Evolutionary conservation across 225 moss, liverwort and hornwort species (phyloP).

Genomic region (Climacium dendroides): DNA sequence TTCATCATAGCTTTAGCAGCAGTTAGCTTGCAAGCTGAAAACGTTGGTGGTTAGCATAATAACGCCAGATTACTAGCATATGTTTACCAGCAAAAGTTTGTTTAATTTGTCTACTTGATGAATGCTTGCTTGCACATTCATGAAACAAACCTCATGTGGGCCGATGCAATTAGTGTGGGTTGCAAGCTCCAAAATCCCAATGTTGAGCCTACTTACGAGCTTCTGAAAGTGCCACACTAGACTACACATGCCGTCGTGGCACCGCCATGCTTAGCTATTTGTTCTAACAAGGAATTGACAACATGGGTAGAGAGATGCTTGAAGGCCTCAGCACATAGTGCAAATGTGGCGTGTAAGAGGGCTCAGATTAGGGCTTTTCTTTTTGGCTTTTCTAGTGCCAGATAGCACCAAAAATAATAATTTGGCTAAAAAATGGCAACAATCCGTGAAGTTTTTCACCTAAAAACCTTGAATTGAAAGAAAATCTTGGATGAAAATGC

Average conservation of each 20-base stretch:
- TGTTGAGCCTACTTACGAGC: background rate
- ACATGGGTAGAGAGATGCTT: background rate
- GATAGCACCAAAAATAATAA: too few relatives aligned
- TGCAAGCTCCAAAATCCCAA: background rate
- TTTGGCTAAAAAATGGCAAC: too few relatives aligned
- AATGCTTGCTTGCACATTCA: background rate
- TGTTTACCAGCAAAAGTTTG: background rate
- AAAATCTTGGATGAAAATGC: too few relatives aligned
- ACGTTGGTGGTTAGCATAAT: background rate
- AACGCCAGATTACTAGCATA: background rate
- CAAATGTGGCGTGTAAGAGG: background rate
- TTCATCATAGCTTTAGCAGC: background rate
- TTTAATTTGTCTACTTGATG: background rate
- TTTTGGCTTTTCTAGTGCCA: too few relatives aligned
- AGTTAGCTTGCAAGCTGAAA: background rate
- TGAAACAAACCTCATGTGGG: background rate
- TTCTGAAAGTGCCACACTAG: background rate
- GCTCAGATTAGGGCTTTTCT: too few relatives aligned
- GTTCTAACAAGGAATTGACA: background rate
- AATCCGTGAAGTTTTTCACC: too few relatives aligned
- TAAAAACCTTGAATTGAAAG: too few relatives aligned
- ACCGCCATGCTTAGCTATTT: rapidly evolving
- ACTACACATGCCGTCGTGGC: background rate
- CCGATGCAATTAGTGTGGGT: background rate
- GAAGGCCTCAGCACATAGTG: background rate